Evolutionary conservation across 1,284 basidiomycete genomes (phyloP).

Genomic region (Heimioporus retisporus): DNA sequence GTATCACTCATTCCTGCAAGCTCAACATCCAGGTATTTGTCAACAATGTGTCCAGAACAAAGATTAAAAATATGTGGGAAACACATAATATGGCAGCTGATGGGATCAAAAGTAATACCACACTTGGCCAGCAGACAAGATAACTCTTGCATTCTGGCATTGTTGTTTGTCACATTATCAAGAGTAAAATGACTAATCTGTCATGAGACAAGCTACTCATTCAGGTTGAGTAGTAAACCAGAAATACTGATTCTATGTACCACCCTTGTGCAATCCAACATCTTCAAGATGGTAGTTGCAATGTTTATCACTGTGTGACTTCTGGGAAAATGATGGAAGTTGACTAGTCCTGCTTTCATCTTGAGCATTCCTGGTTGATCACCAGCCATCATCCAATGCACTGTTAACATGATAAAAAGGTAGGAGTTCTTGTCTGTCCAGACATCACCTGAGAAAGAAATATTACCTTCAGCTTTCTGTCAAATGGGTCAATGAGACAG

Average conservation of each 20-base stretch:
- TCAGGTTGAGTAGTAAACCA: constrained; percentile 16
- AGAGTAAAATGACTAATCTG: no score
- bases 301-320: constrained; percentile 13
- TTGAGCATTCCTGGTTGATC: background rate
- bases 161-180: constrained; percentile 15
- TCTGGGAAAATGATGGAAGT: constrained; percentile 13
- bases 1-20: background rate
- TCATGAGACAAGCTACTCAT: no score
- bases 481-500: no score
- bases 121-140: background rate
- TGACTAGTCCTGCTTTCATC: constrained; percentile 11
- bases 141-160: constrained; percentile 5
- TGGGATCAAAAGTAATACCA: constrained; percentile 10
- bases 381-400: background rate
- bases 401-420: background rate
- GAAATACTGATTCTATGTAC: no score
- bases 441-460: constrained; percentile 10
- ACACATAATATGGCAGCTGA: background rate
- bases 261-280: no score
- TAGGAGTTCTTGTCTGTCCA: background rate
- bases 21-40: background rate
- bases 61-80: background rate
- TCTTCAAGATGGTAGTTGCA: background rate
- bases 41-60: background rate
- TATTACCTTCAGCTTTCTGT: background rate